Evolutionary conservation across 352 stramenopile species (phyloP).

Genomic region (Blastocystis hominis): DNA sequence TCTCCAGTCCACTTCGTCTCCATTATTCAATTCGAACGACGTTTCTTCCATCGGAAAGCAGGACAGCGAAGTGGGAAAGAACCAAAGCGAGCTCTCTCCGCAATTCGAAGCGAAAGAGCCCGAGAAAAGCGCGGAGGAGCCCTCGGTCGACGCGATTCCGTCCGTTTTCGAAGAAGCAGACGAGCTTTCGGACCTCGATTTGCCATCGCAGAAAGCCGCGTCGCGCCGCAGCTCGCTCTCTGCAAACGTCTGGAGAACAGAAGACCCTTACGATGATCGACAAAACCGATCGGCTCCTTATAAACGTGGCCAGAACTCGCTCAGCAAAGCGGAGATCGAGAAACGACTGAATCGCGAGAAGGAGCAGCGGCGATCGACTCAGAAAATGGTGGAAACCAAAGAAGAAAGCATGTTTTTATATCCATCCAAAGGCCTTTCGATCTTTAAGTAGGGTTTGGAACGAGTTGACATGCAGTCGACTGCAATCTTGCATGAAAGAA

Average conservation of each 20-base stretch:
- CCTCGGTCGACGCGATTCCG: no score
- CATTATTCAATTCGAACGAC: neutral
- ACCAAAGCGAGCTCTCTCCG: neutral
- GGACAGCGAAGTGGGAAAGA: neutral
- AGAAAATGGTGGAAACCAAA: no score
- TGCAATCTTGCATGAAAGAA: neutral
- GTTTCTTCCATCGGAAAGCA: neutral
- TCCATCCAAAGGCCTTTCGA: neutral
- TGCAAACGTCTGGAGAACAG: neutral
- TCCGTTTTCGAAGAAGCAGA: no score
- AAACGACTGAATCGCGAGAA: neutral
- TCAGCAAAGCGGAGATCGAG: neutral
- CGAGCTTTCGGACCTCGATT: no score
- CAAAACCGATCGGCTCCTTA: neutral
- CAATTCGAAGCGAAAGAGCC: neutral
- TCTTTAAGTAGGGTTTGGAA: neutral
- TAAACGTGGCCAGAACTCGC: neutral
- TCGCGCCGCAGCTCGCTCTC: neutral
- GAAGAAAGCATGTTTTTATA: no score
- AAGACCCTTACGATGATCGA: neutral
- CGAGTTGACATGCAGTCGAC: neutral
- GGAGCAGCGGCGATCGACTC: neutral
- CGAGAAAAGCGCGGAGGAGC: neutral
- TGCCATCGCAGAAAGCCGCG: no score
- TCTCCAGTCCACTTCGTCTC: neutral